phyloP scores from a whole-genome alignment of 2,329 filamentous ascomycete species.

The Lomentospora prolificans region DNA sequence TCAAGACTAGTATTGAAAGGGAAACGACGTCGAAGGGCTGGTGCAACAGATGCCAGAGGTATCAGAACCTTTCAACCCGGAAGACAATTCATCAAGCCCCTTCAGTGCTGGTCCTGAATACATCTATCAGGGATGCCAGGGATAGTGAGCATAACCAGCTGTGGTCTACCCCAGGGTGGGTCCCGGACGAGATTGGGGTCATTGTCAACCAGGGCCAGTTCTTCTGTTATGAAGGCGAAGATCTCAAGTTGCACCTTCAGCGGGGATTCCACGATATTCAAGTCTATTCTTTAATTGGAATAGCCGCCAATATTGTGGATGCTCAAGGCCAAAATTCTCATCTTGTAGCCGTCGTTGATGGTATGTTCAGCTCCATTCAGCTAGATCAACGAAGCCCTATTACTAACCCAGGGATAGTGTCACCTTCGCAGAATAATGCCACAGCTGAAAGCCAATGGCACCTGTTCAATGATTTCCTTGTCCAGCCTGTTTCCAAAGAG shows the following conservation, averaged over 20 bases:
- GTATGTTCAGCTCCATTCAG: conserved; percentile 29
- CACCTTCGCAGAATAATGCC: conserved; percentile 21
- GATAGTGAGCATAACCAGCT: conserved; percentile 59
- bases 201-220: conserved; percentile 87
- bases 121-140: conserved; percentile 53
- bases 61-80: conserved; percentile 76
- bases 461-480: conserved; percentile 94
- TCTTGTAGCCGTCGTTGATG: conserved; percentile 83
- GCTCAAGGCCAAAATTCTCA: conserved; percentile 74
- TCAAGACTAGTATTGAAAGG: conserved; percentile 87
- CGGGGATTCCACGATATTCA: conserved; percentile 70
- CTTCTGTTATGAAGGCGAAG: conserved; percentile 88
- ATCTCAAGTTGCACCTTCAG: conserved; percentile 70
- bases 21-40: conserved; percentile 85
- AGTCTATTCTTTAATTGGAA: conserved; percentile 83
- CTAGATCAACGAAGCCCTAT: background rate
- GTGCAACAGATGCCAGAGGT: conserved; percentile 84
- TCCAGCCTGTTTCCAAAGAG: conserved; percentile 66
- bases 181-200: conserved; percentile 89
- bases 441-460: conserved; percentile 71
- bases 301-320: conserved; percentile 67
- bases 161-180: conserved; percentile 84
- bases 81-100: conserved; percentile 79
- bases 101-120: conserved; percentile 80
- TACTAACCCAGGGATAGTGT: conserved; percentile 7